Evolutionary conservation across 2,329 filamentous ascomycete species (phyloP).

Genomic region (Fusarium pseudocircinatum): DNA sequence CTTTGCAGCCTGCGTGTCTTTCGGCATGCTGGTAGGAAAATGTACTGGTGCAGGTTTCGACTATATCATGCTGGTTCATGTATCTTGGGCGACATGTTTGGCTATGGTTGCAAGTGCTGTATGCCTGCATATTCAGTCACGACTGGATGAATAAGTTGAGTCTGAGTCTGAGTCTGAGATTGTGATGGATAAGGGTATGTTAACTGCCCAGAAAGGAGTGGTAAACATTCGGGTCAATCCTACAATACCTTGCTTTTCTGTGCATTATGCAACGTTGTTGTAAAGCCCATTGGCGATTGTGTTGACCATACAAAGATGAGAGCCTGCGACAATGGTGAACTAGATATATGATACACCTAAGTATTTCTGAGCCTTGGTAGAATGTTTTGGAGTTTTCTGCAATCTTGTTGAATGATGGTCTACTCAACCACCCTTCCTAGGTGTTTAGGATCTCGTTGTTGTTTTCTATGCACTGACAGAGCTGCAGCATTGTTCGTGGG

Average conservation of each 20-base stretch:
- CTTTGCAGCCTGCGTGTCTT: slow-evolving; percentile 31
- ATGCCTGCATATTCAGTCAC: slow-evolving; percentile 11
- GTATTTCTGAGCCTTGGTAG: not conserved
- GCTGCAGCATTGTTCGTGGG: not conserved
- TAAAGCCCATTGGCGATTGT: not conserved
- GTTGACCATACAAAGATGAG: not conserved
- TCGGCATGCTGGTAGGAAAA: slow-evolving; percentile 28
- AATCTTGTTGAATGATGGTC: not conserved
- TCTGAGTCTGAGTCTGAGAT: not conserved
- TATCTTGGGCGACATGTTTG: slow-evolving; percentile 41
- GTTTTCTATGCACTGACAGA: slow-evolving; percentile 2
- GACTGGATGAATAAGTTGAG: slow-evolving; percentile 9
- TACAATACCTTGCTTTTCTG: not conserved
- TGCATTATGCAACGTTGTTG: not conserved
- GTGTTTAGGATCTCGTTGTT: not conserved
- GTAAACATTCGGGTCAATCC: not conserved
- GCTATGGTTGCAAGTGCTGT: slow-evolving; percentile 37
- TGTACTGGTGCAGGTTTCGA: slow-evolving; percentile 31
- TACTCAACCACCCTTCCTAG: not conserved
- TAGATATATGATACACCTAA: not conserved
- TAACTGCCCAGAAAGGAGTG: slow-evolving; percentile 2
- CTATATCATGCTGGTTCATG: slow-evolving; percentile 38
- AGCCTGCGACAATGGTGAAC: not conserved
- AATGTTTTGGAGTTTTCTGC: not conserved
- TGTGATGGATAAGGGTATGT: not conserved